These are phyloP conservation scores for Alisma plantagoaquatica DNA, from an alignment of 106 monocot species.

Conservation along the genomic window DNA sequence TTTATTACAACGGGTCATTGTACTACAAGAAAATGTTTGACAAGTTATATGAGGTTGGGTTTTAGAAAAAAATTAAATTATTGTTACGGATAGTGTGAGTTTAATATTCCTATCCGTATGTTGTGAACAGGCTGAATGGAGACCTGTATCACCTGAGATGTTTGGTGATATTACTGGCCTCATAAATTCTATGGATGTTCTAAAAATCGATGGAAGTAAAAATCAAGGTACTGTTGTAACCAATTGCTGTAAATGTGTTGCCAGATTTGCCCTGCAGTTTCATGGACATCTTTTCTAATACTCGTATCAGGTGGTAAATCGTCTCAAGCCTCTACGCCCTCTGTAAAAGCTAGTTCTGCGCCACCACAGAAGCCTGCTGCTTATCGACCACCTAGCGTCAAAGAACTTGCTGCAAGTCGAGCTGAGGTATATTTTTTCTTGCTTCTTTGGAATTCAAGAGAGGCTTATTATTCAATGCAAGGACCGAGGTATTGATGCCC, in stretches of 20 bases:
- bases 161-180: conserved; percentile 56
- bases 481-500: too few relatives aligned
- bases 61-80: too few relatives aligned
- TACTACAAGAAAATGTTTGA: conserved; percentile 79
- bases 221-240: conserved; percentile 40
- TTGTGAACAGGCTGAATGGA: conserved; percentile 72
- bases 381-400: conserved; percentile 77
- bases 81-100: too few relatives aligned
- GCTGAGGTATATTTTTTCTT: conserved; percentile 62
- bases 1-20: conserved; percentile 57
- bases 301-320: conserved; percentile 22
- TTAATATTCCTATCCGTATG: background rate
- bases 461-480: too few relatives aligned
- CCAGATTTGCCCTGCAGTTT: too few relatives aligned
- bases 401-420: conserved; percentile 53
- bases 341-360: conserved; percentile 23
- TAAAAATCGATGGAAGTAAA: conserved; percentile 60
- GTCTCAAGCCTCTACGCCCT: conserved; percentile 29
- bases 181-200: conserved; percentile 31
- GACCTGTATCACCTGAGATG: conserved; percentile 68
- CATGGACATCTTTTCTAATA: background rate
- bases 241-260: background rate
- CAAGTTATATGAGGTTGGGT: conserved; percentile 61
- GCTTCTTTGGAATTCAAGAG: too few relatives aligned
- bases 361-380: conserved; percentile 55